phyloP scores from a whole-genome alignment of 768 basidiomycete genomes.

The Termitomyces eurrhizus region DNA sequence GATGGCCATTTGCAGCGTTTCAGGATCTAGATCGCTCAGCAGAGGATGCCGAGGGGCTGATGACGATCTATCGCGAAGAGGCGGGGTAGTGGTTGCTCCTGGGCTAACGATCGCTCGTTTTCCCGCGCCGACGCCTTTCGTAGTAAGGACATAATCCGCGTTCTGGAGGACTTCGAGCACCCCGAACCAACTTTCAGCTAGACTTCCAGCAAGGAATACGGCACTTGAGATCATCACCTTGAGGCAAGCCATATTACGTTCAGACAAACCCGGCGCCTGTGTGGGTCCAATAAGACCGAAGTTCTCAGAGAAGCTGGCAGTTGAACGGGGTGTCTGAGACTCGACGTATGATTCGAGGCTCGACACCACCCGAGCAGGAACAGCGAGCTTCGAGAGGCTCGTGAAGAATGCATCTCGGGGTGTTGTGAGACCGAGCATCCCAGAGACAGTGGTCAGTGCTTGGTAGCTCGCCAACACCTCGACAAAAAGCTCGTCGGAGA shows the following conservation, averaged over 20 bases:
- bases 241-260: constrained; percentile 88
- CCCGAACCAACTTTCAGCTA: constrained; percentile 91
- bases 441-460: constrained; percentile 82
- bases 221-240: constrained; percentile 77
- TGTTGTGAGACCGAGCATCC: constrained; percentile 81
- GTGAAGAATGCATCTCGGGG: constrained; percentile 93
- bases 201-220: constrained; percentile 76
- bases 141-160: constrained; percentile 85
- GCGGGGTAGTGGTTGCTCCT: constrained; percentile 25
- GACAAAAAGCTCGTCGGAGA: constrained; percentile 89
- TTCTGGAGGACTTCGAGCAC: constrained; percentile 91
- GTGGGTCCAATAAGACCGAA: constrained; percentile 52
- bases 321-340: constrained; percentile 58
- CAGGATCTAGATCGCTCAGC: constrained; percentile 69
- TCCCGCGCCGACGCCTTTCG: constrained; percentile 42
- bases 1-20: constrained; percentile 68
- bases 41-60: constrained; percentile 49
- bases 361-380: constrained; percentile 87
- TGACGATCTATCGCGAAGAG: constrained; percentile 30
- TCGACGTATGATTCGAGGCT: constrained; percentile 59
- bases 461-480: constrained; percentile 82
- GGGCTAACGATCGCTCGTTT: constrained; percentile 30
- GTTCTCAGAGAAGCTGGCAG: constrained; percentile 59
- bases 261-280: constrained; percentile 73
- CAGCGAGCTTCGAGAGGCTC: constrained; percentile 84